These are phyloP conservation scores for Colletotrichum falcatum DNA, from an alignment of 2,329 filamentous ascomycete species.

Conservation along the genomic window DNA sequence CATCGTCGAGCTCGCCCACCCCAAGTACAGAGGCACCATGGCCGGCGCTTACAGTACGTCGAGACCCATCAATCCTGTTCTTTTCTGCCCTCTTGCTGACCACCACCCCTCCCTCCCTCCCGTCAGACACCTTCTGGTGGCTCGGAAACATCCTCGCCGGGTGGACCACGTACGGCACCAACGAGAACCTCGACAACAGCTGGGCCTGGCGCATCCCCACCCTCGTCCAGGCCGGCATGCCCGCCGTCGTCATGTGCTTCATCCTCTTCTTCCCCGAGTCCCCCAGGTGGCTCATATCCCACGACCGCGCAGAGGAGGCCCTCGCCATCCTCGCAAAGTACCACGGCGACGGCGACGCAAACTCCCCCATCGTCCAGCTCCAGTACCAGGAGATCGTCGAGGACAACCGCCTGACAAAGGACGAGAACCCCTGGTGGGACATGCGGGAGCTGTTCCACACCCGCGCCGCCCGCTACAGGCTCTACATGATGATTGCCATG, in stretches of 20 bases:
- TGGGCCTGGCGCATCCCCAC: conserved; percentile 71
- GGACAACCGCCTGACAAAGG: conserved; percentile 58
- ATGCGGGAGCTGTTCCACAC: conserved; percentile 66
- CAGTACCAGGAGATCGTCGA: conserved; percentile 69
- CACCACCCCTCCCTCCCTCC: neutral
- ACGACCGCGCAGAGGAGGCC: conserved; percentile 68
- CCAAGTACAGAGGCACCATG: conserved; percentile 65
- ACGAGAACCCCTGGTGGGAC: conserved; percentile 71
- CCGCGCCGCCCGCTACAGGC: conserved; percentile 59
- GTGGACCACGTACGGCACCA: conserved; percentile 57
- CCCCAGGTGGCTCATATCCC: conserved; percentile 77
- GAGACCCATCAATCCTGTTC: conserved; percentile 39
- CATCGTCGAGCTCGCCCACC: conserved; percentile 72
- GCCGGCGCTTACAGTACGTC: conserved; percentile 66
- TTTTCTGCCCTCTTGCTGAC: neutral
- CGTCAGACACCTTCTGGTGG: conserved; percentile 57
- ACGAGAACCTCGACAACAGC: conserved; percentile 46
- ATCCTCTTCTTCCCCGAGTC: conserved; percentile 79
- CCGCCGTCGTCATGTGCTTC: conserved; percentile 62
- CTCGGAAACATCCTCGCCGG: conserved; percentile 54
- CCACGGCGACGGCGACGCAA: conserved; percentile 68
- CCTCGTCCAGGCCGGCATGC: conserved; percentile 59
- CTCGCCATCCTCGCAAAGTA: conserved; percentile 68
- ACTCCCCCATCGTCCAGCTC: conserved; percentile 64
- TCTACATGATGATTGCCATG: conserved; percentile 64